These are phyloP conservation scores for Dactylonectria macrodidyma DNA, from an alignment of 2,329 filamentous ascomycete genomes.

Conservation along the genomic window DNA sequence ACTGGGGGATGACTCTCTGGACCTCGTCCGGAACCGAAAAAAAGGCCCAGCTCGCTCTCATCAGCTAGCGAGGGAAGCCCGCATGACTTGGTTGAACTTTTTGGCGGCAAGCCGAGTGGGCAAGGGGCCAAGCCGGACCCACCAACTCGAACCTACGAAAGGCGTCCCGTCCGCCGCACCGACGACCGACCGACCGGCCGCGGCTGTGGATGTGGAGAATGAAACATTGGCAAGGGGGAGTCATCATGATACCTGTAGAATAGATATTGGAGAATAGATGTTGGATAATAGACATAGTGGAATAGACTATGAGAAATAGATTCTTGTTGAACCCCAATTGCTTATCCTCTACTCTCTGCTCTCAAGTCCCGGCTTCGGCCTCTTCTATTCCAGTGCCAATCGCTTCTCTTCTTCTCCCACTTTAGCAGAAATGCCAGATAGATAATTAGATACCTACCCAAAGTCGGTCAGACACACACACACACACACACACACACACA, in stretches of 20 bases:
- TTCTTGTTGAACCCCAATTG: background rate
- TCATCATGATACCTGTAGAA: background rate
- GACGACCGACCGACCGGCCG: constrained; percentile 17
- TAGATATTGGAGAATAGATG: background rate
- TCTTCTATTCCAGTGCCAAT: background rate
- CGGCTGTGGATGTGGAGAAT: constrained; percentile 16
- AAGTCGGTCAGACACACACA: background rate
- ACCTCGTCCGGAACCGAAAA: background rate
- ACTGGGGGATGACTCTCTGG: background rate
- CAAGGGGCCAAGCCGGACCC: constrained; percentile 4
- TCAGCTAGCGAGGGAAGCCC: background rate
- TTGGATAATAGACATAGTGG: too few relatives aligned
- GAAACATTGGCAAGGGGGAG: too few relatives aligned
- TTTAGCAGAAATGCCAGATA: too few relatives aligned
- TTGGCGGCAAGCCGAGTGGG: background rate
- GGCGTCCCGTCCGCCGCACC: constrained; percentile 17
- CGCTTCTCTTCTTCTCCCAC: too few relatives aligned
- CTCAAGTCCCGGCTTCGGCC: background rate
- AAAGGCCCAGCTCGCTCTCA: background rate
- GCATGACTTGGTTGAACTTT: constrained; percentile 5
- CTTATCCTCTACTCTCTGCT: background rate
- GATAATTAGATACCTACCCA: too few relatives aligned
- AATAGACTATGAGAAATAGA: background rate
- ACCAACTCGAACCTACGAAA: background rate
- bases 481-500: background rate